Evolutionary conservation across 108 stramenopile species (phyloP).

Genomic region (Fragilaria radians): DNA sequence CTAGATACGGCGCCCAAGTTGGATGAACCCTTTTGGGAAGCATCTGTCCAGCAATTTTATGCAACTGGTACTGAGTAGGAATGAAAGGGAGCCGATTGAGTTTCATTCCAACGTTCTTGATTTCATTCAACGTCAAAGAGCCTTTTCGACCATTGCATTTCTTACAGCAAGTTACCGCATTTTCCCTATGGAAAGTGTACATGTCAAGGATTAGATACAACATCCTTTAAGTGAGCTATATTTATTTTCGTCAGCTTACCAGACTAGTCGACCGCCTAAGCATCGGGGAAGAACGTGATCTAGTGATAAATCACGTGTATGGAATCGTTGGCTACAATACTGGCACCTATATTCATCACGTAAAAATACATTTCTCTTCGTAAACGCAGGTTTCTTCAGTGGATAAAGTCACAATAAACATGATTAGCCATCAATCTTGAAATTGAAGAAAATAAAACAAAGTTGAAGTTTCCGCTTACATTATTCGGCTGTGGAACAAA

Average conservation of each 20-base stretch:
- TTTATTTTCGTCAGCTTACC: constrained; percentile 28
- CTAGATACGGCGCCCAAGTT: constrained; percentile 74
- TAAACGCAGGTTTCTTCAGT: constrained; percentile 57
- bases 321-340: constrained; percentile 63
- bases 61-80: constrained; percentile 62
- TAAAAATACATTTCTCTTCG: constrained; percentile 78
- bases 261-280: constrained; percentile 56
- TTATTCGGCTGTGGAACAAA: constrained; percentile 42
- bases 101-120: constrained; percentile 59
- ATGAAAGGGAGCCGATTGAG: constrained; percentile 31
- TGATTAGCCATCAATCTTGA: too few relatives aligned
- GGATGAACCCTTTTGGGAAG: constrained; percentile 70
- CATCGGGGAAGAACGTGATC: constrained; percentile 78
- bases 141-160: constrained; percentile 81
- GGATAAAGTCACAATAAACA: too few relatives aligned
- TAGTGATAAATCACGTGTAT: constrained; percentile 63
- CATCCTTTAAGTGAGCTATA: background rate
- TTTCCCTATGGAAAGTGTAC: constrained; percentile 40
- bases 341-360: constrained; percentile 82
- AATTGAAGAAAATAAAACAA: too few relatives aligned
- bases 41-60: constrained; percentile 54
- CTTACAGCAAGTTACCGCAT: constrained; percentile 70
- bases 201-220: background rate
- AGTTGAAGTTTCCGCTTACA: too few relatives aligned
- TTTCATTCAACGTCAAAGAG: constrained; percentile 33